Conservation (phyloP, 2,329 filamentous ascomycete genomes). For the Mollisiaceae sp. region DNA sequence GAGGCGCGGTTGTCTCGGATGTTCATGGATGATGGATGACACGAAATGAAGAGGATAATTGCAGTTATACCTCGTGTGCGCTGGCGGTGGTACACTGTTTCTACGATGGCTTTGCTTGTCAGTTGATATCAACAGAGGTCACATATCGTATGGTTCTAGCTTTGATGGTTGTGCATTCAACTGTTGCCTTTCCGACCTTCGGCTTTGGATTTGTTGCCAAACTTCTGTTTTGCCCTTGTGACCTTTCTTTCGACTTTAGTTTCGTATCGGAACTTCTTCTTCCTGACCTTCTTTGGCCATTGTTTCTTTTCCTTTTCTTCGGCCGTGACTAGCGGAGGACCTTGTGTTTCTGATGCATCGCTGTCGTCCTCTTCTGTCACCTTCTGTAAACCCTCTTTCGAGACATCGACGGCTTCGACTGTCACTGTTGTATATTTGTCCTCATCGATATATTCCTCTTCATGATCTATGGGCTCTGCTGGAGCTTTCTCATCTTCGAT, state of each 20-base stretch:
- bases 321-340: conserved; percentile 41
- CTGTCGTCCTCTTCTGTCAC: conserved; percentile 46
- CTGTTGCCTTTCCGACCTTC: conserved; percentile 41
- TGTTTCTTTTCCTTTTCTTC: conserved; percentile 52
- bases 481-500: conserved; percentile 57
- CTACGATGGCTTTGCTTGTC: conserved; percentile 33
- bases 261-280: conserved; percentile 93
- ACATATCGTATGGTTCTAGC: conserved; percentile 5
- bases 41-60: conserved; percentile 28
- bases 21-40: conserved; percentile 29
- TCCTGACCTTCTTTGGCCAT: conserved; percentile 72
- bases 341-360: conserved; percentile 43
- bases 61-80: conserved; percentile 37
- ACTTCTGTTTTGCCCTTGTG: conserved; percentile 71
- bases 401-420: conserved; percentile 84
- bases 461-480: conserved; percentile 66
- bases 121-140: conserved; percentile 24
- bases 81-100: conserved; percentile 37
- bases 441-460: conserved; percentile 96
- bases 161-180: conserved; percentile 19
- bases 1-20: conserved; percentile 7
- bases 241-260: conserved; percentile 83
- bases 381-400: conserved; percentile 72
- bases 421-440: conserved; percentile 96
- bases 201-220: conserved; percentile 57